Evolutionary conservation across 257 asterid species (phyloP), one percentile per base, ranked within the genome.

Genomic region (Solanum chiquidenum): DNA sequence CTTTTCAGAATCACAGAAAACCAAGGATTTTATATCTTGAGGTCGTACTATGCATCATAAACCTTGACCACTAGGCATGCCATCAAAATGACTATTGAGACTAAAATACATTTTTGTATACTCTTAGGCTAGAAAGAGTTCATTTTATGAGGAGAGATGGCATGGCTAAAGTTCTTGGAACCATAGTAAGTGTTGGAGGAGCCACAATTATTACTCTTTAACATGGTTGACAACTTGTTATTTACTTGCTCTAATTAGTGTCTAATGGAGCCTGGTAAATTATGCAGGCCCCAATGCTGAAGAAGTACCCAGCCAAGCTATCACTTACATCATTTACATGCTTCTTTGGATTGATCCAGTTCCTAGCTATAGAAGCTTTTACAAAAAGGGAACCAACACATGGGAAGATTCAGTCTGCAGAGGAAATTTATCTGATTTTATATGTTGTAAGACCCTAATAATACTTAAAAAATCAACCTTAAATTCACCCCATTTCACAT

Each of bases 251-350:
- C 44, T 18, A 5, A 72, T 72, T 72, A 34, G 29, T 38, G 42
- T 38, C 42, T 38, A 38, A 38, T 38, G 42, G 42, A 8, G 29
- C 20, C 37, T 34, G 49, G 14, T 60, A 80, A 64, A 20, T 72
- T 74, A 40, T 91, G 92, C 96, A 93, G 97, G 96, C 95, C 72
- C 99, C 99, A 7, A 91, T 95, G 86, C 89, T 95, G 80, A 94
- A 93, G 93, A 93, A 94, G 89, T 96, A 96, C 88, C 99, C 97
- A 75, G 96, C 99, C 27, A 95, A 95, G 83, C 97, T 96, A 68
- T 94, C 99, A 80, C 94, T 96, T 62, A 95, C 98, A 72, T 93
- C 98, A 38, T 95, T 96, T 87, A 95, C 98, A 46, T 94, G 93
- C 93, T 94, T 95, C 93, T 95, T 95, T 77, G 97, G 98, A 87